Percentiles rank a stretch among this genome's conserved stretches.
These are phyloP conservation scores for Nepenthes gracilis DNA, from an alignment of 148 eudicot species.

Conservation along the genomic window DNA sequence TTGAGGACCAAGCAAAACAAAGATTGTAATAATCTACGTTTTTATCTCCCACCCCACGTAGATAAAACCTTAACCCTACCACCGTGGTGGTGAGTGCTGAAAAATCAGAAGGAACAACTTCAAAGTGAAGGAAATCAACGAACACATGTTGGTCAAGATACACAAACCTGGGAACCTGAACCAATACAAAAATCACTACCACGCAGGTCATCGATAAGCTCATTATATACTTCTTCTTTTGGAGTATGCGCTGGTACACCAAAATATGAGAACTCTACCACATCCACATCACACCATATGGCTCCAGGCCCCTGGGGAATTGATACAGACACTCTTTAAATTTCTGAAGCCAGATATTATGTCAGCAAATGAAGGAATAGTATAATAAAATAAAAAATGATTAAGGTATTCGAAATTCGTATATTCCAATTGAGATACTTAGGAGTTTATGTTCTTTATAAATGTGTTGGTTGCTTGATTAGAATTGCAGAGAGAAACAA, in stretches of 20 bases:
- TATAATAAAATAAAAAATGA: neutral
- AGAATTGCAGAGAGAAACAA: too few species aligned
- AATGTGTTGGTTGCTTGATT: too few species aligned
- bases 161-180: slow-evolving; percentile 61
- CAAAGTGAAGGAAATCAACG: neutral
- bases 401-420: neutral
- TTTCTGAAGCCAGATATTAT: neutral
- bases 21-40: too few species aligned
- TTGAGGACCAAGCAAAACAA: too few species aligned
- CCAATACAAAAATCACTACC: slow-evolving; percentile 63
- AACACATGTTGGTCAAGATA: neutral
- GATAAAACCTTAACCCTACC: too few species aligned
- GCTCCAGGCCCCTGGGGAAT: slow-evolving; percentile 61
- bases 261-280: slow-evolving; percentile 53
- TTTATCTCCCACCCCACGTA: too few species aligned
- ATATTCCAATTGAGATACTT: neutral
- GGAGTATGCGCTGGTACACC: slow-evolving; percentile 63
- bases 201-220: slow-evolving; percentile 56
- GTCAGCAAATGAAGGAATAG: neutral
- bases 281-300: slow-evolving; percentile 70
- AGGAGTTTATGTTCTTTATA: too few species aligned
- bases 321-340: neutral
- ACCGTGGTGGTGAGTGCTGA: neutral
- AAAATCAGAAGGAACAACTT: neutral
- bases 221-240: slow-evolving; percentile 46